Base-by-base conservation (phyloP, 2,329 filamentous ascomycete species). In the Byssoonygena ceratinophila region DNA sequence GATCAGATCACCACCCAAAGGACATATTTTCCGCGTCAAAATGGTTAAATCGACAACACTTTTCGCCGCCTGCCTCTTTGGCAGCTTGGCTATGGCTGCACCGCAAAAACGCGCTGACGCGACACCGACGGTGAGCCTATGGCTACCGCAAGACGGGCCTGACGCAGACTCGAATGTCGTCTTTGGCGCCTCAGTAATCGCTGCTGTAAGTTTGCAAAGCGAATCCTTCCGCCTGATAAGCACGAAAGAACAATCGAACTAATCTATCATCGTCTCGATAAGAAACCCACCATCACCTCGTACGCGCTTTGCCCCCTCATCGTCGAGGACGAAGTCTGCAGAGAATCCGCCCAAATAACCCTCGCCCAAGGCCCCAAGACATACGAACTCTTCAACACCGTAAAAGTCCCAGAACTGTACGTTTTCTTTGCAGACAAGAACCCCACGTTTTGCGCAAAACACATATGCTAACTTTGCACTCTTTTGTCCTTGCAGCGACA, bases 351-450 rank as follows among this genome's bases (percentile, higher is more conserved):
- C 6, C 23, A 2, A 2, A 11, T 46, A 3, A 52, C 50, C 4
- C 2, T 52, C 11, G 50, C 41, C 43, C 50, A 52, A n/a, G 50
- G 50, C 5, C 41, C 43, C 14, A 52, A 22, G 7, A 52, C 50
- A 25, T 46, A 39, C 18, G 36, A 46, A 39, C 11, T 52, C 5
- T 12, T 22, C 50, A 32, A 46, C 34, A 43, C 39, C 5, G 44
- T 46, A 20, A 18, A 31, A 9, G 9, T 27, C 7, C 20, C 14
- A 6, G 31, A 22, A 34, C 2, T 12, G 48, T 51, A 51, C 31
- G 48, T 32, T 27, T 32, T 20, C 34, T n/a, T 2, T 12, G n/a
- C 20, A 18, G 4, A 2, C 39, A 41, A 41, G n/a, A 40, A n/a
- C n/a, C n/a, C 2, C 18, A 4, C 39, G 4, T 23, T 41, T 4